A percentile compares a stretch with the other conserved stretches of the same genome.
Conservation (phyloP, 2,329 filamentous ascomycete genomes). For the Hypoxylon sp. region DNA sequence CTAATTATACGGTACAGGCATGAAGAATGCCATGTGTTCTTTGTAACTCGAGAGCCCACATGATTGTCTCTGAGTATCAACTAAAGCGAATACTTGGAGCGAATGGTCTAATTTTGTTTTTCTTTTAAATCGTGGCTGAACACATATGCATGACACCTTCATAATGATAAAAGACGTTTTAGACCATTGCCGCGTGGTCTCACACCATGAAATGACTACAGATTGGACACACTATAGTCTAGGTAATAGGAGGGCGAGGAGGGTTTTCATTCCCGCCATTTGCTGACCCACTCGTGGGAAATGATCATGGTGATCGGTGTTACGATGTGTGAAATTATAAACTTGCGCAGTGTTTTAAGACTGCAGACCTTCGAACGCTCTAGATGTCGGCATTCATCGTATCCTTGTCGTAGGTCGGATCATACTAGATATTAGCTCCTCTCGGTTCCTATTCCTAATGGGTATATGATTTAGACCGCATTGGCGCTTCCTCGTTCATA, state of each 20-base stretch:
- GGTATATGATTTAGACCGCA: neutral
- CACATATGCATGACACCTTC: neutral
- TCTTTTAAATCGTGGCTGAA: too few relatives aligned
- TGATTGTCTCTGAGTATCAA: neutral
- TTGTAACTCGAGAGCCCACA: constrained; percentile 3
- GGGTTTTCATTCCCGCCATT: neutral
- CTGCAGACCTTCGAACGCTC: too few relatives aligned
- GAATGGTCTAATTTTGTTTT: neutral
- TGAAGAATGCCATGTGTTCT: neutral
- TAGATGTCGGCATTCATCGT: neutral
- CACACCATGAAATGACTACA: neutral
- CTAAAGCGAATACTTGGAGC: neutral
- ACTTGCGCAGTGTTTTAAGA: too few relatives aligned
- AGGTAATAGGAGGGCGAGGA: neutral
- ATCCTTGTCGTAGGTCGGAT: neutral
- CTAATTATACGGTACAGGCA: constrained; percentile 9
- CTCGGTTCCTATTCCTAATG: neutral
- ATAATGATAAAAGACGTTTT: too few relatives aligned
- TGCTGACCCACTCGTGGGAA: neutral
- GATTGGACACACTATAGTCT: neutral
- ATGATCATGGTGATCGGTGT: neutral
- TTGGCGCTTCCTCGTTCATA: neutral
- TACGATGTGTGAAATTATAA: neutral
- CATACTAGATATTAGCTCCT: neutral
- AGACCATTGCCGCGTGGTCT: neutral